These are phyloP conservation scores for Candida piceae DNA, from an alignment of 805 yeast genomes.

Conservation along the genomic window DNA sequence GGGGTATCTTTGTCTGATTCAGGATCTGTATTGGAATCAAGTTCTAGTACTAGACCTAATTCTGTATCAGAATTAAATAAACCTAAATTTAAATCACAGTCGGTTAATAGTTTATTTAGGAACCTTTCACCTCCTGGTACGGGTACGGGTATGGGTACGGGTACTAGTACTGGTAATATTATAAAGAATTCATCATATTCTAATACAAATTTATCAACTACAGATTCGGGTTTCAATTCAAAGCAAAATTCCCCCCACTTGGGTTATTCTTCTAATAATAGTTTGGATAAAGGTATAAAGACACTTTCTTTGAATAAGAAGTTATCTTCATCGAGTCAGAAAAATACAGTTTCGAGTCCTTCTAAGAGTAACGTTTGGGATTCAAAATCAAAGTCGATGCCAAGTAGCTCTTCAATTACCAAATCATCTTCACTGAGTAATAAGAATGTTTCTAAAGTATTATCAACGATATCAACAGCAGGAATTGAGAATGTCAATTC, in stretches of 20 bases:
- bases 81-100: constrained; percentile 25
- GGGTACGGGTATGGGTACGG: no score
- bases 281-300: constrained; percentile 10
- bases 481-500: no score
- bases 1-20: constrained; percentile 1
- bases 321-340: not conserved
- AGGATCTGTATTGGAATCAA: no score
- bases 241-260: no score
- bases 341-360: constrained; percentile 1
- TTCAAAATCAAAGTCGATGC: constrained; percentile 3
- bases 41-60: no score
- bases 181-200: constrained; percentile 2
- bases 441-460: no score
- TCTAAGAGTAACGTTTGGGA: not conserved
- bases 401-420: no score
- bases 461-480: not conserved
- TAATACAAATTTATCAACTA: no score
- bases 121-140: constrained; percentile 5
- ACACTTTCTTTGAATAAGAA: constrained; percentile 8
- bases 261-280: not conserved
- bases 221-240: constrained; percentile 1
- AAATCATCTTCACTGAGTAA: no score
- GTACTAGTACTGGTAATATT: not conserved
- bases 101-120: constrained; percentile 24
- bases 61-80: no score